Percentiles rank a stretch among this genome's conserved stretches.
Evolutionary conservation across 306 rosid genomes (phyloP).

Genomic region (Ormosia semicastrata): DNA sequence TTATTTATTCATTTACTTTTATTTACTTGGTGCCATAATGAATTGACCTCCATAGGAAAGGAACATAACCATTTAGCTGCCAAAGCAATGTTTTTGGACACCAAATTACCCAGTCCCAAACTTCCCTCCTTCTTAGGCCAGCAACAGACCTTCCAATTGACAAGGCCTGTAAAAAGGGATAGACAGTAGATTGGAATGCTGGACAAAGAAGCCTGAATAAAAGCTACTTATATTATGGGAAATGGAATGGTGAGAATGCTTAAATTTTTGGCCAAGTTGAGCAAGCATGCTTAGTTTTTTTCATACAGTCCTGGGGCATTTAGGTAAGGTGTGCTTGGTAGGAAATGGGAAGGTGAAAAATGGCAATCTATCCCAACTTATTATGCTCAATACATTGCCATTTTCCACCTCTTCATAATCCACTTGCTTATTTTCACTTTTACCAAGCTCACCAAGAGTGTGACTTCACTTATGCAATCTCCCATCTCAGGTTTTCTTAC

Average conservation of each 20-base stretch:
- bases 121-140: background rate
- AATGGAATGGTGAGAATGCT: background rate
- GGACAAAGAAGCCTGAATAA: background rate
- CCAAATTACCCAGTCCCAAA: background rate
- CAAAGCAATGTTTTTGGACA: background rate
- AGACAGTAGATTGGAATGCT: background rate
- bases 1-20: background rate
- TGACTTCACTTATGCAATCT: background rate
- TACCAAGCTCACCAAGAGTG: background rate
- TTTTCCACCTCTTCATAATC: background rate
- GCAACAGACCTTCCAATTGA: background rate
- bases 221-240: background rate
- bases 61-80: background rate
- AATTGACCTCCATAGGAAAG: background rate
- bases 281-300: background rate
- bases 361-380: background rate
- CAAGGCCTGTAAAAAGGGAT: slow-evolving; percentile 4
- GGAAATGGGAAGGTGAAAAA: background rate
- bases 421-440: background rate
- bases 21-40: background rate
- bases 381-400: slow-evolving; percentile 1
- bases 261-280: background rate
- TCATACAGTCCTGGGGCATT: background rate
- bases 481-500: background rate
- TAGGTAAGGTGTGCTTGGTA: background rate